Conservation (phyloP, 116 monocot species). For the Zostera marina region DNA sequence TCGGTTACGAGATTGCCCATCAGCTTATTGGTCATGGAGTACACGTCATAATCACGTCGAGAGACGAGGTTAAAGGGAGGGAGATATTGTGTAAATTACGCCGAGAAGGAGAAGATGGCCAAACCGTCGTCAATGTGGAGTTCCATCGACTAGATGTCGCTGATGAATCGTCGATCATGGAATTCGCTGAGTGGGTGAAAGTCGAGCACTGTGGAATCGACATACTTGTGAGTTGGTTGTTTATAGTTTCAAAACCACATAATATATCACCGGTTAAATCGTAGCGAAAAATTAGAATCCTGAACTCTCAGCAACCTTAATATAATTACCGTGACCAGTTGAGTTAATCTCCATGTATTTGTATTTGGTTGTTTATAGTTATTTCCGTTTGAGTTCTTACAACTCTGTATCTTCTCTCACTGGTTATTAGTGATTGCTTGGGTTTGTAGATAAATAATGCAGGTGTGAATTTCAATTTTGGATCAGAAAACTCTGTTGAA, state of each 20-base stretch:
- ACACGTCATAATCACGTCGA: conserved; percentile 45
- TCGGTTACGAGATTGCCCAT: conserved; percentile 69
- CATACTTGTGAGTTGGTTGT: conserved; percentile 41
- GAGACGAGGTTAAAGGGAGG: conserved; percentile 28
- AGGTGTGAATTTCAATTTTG: conserved; percentile 66
- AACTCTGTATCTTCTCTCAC: too few relatives aligned
- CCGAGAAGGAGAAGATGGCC: conserved; percentile 9
- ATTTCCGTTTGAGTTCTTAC: too few relatives aligned
- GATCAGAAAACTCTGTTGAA: conserved; percentile 63
- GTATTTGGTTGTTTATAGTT: too few relatives aligned
- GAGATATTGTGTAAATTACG: conserved; percentile 20
- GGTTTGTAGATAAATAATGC: conserved; percentile 78
- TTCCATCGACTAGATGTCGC: conserved; percentile 48
- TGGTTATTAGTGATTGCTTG: not conserved
- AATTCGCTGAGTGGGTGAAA: conserved; percentile 35
- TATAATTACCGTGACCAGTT: too few relatives aligned
- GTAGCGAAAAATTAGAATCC: too few relatives aligned
- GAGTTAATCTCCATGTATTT: too few relatives aligned
- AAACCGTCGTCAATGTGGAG: conserved; percentile 16
- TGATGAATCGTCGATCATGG: conserved; percentile 29
- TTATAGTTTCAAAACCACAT: too few relatives aligned
- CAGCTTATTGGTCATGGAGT: conserved; percentile 49
- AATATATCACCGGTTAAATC: too few relatives aligned
- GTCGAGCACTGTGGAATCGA: conserved; percentile 43
- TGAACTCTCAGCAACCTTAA: too few relatives aligned